These are phyloP conservation scores for Lipomyces yamanashiensis DNA, from an alignment of 805 yeast genomes.

Conservation along the genomic window DNA sequence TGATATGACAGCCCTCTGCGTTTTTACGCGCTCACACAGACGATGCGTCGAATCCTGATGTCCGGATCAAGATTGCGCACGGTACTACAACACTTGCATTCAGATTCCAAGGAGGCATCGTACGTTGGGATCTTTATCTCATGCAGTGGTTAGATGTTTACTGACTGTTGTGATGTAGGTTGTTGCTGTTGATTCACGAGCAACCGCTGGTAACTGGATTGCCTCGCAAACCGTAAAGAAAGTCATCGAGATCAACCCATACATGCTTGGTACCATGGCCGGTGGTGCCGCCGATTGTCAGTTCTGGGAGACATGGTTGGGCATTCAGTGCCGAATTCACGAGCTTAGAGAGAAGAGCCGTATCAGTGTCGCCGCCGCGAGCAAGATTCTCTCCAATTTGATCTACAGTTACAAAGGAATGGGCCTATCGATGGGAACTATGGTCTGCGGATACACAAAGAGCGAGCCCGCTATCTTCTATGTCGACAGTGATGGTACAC, in stretches of 20 bases:
- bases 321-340: constrained; percentile 92
- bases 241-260: constrained; percentile 95
- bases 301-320: constrained; percentile 99
- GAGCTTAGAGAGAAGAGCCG: constrained; percentile 94
- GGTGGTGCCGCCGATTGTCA: constrained; percentile 99
- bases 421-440: constrained; percentile 99
- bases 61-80: constrained; percentile 94
- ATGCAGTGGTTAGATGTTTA: not conserved
- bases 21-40: constrained; percentile 98
- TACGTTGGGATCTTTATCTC: constrained; percentile 40
- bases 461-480: constrained; percentile 94
- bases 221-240: constrained; percentile 98
- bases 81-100: constrained; percentile 99
- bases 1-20: constrained; percentile 69
- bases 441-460: constrained; percentile 96
- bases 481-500: constrained; percentile 96
- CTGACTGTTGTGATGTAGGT: constrained; percentile 29
- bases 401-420: constrained; percentile 94
- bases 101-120: constrained; percentile 92
- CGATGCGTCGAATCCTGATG: constrained; percentile 88
- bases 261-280: constrained; percentile 95
- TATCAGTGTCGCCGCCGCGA: constrained; percentile 94
- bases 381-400: constrained; percentile 86
- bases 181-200: constrained; percentile 97
- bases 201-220: constrained; percentile 97